Conservation (phyloP, 2,329 filamentous ascomycete genomes). For the Tolypocladium endophyticum region DNA sequence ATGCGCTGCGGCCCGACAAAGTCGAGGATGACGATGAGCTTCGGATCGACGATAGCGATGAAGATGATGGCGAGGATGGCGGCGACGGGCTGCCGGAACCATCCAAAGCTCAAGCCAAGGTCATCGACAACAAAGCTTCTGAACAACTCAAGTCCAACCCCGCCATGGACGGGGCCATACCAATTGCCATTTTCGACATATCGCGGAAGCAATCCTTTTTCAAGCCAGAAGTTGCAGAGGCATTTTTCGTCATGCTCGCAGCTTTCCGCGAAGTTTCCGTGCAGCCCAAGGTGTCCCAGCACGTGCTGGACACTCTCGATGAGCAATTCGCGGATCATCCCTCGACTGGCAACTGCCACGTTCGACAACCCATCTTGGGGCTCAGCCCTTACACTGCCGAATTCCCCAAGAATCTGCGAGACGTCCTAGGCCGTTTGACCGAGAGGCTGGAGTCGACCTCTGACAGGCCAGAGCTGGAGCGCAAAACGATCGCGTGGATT, state of each 20-base stretch:
- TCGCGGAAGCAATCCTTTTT: slow-evolving; percentile 69
- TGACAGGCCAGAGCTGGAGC: slow-evolving; percentile 33
- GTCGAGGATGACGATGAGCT: slow-evolving; percentile 39
- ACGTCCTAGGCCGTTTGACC: slow-evolving; percentile 53
- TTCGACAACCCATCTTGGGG: slow-evolving; percentile 60
- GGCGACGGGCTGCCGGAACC: slow-evolving; percentile 34
- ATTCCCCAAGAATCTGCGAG: slow-evolving; percentile 63
- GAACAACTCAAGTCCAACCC: slow-evolving; percentile 61
- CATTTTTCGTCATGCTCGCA: slow-evolving; percentile 73
- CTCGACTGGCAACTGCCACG: slow-evolving; percentile 58
- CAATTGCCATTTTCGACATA: slow-evolving; percentile 82
- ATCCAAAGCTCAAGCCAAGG: slow-evolving; percentile 27
- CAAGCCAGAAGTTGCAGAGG: slow-evolving; percentile 52
- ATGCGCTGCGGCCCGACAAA: slow-evolving; percentile 33
- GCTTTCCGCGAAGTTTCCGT: slow-evolving; percentile 58
- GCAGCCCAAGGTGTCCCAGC: slow-evolving; percentile 55
- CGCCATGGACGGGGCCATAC: slow-evolving; percentile 85
- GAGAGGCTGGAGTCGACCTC: slow-evolving; percentile 32
- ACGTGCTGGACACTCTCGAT: slow-evolving; percentile 59
- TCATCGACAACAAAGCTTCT: slow-evolving; percentile 34
- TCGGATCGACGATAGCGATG: slow-evolving; percentile 30
- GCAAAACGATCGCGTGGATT: slow-evolving; percentile 44
- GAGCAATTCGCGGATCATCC: slow-evolving; percentile 48
- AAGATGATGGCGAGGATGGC: slow-evolving; percentile 34
- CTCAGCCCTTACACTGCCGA: slow-evolving; percentile 51